Base-by-base conservation (phyloP, 768 basidiomycete species). In the Phlebiopsis flavidoalba region DNA sequence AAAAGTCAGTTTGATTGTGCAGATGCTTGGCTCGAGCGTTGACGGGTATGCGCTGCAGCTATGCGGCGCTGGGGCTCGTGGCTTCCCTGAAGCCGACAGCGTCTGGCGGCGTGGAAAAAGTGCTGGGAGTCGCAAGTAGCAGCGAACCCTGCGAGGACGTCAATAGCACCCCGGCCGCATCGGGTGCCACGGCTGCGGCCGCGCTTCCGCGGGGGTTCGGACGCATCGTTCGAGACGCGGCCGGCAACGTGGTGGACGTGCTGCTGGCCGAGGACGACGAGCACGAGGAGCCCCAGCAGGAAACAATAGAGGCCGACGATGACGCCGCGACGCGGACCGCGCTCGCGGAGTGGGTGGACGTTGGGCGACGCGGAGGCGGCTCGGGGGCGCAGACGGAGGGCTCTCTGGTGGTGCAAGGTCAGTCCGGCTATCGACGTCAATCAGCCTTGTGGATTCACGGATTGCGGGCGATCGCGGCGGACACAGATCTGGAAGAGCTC, bases 171-270 rank as follows among this genome's bases (percentile, higher is more conserved):
- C 48, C 70, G 36, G 64, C 67, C 58, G 60, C 70, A 26, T 63
- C 70, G 15, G 56, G 62, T 11, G 58, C 63, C 12, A 56, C 49
- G 33, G 21, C 53, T 8, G 54, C 46, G 37, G 60, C 61, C 49
- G 60, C 45, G 6, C 75, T 84, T 52, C 84, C 83, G 12, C 83
- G 78, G 65, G 89, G 90, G 1, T 88, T 83, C 69, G 95, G 93
- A 33, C 82, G 85, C 69, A 95, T 98, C 65, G 72, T 93, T 54
- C 81, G 93, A 51, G 94, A 95, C 71, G 85, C 79, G 40, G 76
- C 81, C 2, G 95, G 95, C 31, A 88, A 87, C 63, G 79, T 95
- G 43, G 67, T 93, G 21, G 79, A 83, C 51, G 77, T 95, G 46
- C 85, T 91, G 67, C 67, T 94, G 57, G 74, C 79, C 15, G 81